Percentiles rank a stretch among this genome's conserved stretches.
Conservation (phyloP, 2,329 filamentous ascomycete genomes). For the Aspergillus sp. region DNA sequence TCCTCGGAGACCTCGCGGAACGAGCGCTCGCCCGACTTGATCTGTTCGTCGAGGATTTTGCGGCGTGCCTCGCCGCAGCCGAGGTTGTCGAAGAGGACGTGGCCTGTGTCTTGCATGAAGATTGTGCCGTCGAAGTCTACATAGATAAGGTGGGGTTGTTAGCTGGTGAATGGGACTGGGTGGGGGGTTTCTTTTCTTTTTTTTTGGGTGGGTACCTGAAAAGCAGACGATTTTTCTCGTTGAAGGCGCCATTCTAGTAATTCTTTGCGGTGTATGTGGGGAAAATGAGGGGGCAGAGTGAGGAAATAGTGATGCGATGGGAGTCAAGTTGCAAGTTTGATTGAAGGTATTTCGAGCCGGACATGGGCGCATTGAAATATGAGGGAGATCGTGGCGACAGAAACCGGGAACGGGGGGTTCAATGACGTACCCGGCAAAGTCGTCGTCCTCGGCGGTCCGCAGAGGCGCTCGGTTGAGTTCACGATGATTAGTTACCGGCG, state of each 20-base stretch:
- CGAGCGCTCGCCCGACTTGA: conserved; percentile 66
- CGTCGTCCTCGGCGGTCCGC: no score
- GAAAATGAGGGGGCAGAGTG: neutral
- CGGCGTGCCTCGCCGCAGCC: conserved; percentile 65
- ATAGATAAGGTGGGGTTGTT: conserved; percentile 18
- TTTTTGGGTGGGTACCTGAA: conserved; percentile 40
- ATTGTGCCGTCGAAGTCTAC: conserved; percentile 73
- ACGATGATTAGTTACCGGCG: neutral
- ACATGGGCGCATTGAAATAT: neutral
- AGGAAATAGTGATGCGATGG: neutral
- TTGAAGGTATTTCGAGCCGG: neutral
- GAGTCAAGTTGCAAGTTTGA: neutral
- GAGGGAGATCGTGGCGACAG: neutral
- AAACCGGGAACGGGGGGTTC: neutral
- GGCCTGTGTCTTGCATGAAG: conserved; percentile 72
- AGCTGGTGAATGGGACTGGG: neutral
- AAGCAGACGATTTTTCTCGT: conserved; percentile 53
- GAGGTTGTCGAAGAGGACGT: conserved; percentile 69
- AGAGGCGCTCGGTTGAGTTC: neutral
- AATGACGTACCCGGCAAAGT: neutral
- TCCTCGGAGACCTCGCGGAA: conserved; percentile 74
- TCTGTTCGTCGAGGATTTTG: conserved; percentile 64
- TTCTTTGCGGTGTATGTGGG: neutral
- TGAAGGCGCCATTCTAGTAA: conserved; percentile 17
- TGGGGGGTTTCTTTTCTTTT: neutral